Conservation (phyloP, 1,139 yeast genomes). For the Hyphopichia pseudoburtonii region DNA sequence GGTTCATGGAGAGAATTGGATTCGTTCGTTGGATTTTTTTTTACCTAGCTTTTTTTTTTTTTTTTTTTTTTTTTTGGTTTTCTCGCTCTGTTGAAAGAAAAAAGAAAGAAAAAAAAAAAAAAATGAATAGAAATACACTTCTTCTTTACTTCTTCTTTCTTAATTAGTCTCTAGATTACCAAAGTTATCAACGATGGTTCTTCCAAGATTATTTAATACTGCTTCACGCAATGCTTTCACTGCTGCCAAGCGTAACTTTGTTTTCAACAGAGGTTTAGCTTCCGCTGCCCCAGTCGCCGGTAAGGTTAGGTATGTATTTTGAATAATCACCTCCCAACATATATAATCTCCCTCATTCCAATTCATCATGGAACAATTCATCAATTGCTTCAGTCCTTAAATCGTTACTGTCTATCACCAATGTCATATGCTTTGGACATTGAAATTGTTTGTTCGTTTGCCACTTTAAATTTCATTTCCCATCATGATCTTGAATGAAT, state of each 20-base stretch:
- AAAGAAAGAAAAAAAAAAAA: too few relatives aligned
- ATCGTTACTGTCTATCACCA: neutral
- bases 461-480: too few relatives aligned
- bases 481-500: too few relatives aligned
- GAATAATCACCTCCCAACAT: neutral
- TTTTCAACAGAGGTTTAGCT: constrained; percentile 82
- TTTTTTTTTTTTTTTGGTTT: constrained; percentile 9
- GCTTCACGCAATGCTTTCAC: constrained; percentile 87
- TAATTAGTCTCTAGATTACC: constrained; percentile 18
- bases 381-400: constrained; percentile 1
- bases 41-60: constrained; percentile 8
- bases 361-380: neutral
- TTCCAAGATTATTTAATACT: constrained; percentile 91
- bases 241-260: constrained; percentile 82
- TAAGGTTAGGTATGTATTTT: constrained; percentile 78
- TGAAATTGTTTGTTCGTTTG: too few relatives aligned
- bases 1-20: too few relatives aligned
- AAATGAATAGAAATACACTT: too few relatives aligned
- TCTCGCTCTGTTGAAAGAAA: too few relatives aligned
- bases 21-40: too few relatives aligned
- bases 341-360: neutral
- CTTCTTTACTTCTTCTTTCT: constrained; percentile 10
- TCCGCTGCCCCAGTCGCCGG: constrained; percentile 83
- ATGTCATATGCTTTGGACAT: too few relatives aligned
- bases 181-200: constrained; percentile 52